Percentiles rank a stretch among this genome's conserved stretches.
These are phyloP conservation scores for Tylopilus intermedius DNA, from an alignment of 768 basidiomycete species.

Conservation along the genomic window DNA sequence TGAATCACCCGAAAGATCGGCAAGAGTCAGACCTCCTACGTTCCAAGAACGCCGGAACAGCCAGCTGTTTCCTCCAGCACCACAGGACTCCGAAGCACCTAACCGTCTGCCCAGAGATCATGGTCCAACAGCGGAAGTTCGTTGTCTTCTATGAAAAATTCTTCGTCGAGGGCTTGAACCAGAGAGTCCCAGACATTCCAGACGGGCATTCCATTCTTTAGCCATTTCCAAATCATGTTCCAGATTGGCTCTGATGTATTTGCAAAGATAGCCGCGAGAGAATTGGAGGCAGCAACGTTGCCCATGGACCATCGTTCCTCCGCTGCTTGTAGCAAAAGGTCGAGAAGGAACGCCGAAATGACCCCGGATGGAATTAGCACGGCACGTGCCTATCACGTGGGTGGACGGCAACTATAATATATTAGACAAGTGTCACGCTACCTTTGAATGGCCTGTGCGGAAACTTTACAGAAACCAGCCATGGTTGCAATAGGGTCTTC, in stretches of 20 bases:
- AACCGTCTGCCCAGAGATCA: conserved; percentile 78
- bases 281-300: conserved; percentile 48
- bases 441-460: no score
- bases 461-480: no score
- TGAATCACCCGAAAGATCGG: conserved; percentile 55
- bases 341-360: conserved; percentile 55
- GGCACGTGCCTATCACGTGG: no score
- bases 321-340: conserved; percentile 52
- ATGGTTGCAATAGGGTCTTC: no score
- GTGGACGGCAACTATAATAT: no score
- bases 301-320: conserved; percentile 58
- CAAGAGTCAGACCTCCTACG: conserved; percentile 12
- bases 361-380: conserved; percentile 47
- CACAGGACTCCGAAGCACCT: conserved; percentile 45
- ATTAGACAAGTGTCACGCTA: no score
- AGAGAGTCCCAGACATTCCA: conserved; percentile 30
- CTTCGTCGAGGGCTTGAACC: conserved; percentile 47
- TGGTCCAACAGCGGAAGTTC: conserved; percentile 60
- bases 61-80: conserved; percentile 27
- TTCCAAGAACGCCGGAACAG: conserved; percentile 56
- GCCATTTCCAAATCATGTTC: conserved; percentile 68
- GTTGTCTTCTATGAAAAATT: conserved; percentile 78
- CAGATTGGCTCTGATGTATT: conserved; percentile 66
- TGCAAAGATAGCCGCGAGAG: conserved; percentile 59
- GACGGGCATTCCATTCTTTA: conserved; percentile 65